Evolutionary conservation across 2,329 filamentous ascomycete genomes (phyloP), one percentile per base, ranked within the genome.

Genomic region (Biscogniauxia marginata): DNA sequence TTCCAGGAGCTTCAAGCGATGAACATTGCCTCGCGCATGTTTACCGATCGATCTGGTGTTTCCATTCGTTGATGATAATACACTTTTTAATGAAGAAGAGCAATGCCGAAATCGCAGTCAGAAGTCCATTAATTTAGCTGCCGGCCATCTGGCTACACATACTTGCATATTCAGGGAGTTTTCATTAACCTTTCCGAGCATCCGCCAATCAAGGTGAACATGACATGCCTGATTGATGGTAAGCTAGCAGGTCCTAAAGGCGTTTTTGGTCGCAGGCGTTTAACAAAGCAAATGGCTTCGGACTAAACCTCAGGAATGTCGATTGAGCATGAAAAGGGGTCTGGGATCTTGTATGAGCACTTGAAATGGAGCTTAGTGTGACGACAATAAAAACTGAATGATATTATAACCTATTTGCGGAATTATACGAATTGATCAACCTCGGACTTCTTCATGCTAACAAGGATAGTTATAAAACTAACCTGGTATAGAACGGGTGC

Each of bases 11-110:
- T 99, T 65, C 91, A 93, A 71, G 88, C 92, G 50, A 99, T 99
- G 95, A 98, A 98, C 75, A 98, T 99, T 74, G 93, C 95, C 9
- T 89, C 93, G 25, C 88, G 95, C 73, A 93, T 99, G 92, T 99
- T 96, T 73, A 98, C 93, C 43, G 90, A 90, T 72, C 80, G 89
- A 57, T 91, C 88, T 16, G 89, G 89, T 53, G 86, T 90, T 55
- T 86, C 85, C 46, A 84, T 91, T 62, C 83, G 89, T 63, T 89
- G 75, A 75, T 18, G 3, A 23, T 34, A 19, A 23, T 23, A 18
- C 16, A 23, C 16, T 44, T 49, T 7, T 18, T 44, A 48, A 22
- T 49, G 23, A 44, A 34, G n/a, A 23, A 49, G 9, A 22, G 6
- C 34, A 49, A 16, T 20, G 23, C 4, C 30, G 2, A 39, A 39